A percentile compares a stretch with the other conserved stretches of the same genome.
Evolutionary conservation across 2,329 filamentous ascomycete genomes (phyloP).

Genomic region (Huntiella omanensis): DNA sequence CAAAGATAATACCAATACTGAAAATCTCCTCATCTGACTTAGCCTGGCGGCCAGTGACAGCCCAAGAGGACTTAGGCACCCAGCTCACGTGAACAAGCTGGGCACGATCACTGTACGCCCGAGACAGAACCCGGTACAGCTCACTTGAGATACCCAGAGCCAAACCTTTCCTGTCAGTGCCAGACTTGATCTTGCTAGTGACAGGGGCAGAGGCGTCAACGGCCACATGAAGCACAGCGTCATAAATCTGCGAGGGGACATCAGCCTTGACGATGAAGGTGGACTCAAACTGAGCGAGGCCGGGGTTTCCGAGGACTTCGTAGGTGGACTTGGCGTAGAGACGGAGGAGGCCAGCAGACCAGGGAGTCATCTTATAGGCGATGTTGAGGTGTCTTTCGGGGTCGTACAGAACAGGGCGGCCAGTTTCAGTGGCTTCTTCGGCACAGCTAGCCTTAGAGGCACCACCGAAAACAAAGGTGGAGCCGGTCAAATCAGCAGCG

Average conservation of each 20-base stretch:
- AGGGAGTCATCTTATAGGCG: constrained; percentile 75
- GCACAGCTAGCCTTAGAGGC: constrained; percentile 15
- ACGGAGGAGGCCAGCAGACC: constrained; percentile 58
- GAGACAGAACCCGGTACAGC: constrained; percentile 45
- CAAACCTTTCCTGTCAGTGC: constrained; percentile 20
- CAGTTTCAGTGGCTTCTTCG: constrained; percentile 24
- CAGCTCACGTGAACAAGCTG: constrained; percentile 43
- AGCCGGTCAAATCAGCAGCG: constrained; percentile 50
- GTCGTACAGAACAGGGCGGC: constrained; percentile 58
- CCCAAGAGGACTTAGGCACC: constrained; percentile 18
- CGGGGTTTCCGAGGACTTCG: constrained; percentile 52
- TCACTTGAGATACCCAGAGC: constrained; percentile 31
- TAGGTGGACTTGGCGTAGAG: constrained; percentile 59
- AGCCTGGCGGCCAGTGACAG: constrained; percentile 13
- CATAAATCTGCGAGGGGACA: constrained; percentile 35
- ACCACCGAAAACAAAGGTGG: constrained; percentile 35
- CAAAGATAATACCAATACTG: constrained; percentile 47
- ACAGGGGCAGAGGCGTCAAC: constrained; percentile 18
- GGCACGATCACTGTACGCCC: constrained; percentile 58
- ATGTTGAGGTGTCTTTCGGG: constrained; percentile 57
- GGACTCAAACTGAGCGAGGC: constrained; percentile 63
- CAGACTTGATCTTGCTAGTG: constrained; percentile 6
- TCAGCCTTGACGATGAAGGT: constrained; percentile 56
- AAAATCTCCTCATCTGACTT: constrained; percentile 3
- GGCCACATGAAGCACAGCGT: constrained; percentile 25